Conservation (phyloP, 805 yeast species). For the Hemisphaericaspora nanyangensis region DNA sequence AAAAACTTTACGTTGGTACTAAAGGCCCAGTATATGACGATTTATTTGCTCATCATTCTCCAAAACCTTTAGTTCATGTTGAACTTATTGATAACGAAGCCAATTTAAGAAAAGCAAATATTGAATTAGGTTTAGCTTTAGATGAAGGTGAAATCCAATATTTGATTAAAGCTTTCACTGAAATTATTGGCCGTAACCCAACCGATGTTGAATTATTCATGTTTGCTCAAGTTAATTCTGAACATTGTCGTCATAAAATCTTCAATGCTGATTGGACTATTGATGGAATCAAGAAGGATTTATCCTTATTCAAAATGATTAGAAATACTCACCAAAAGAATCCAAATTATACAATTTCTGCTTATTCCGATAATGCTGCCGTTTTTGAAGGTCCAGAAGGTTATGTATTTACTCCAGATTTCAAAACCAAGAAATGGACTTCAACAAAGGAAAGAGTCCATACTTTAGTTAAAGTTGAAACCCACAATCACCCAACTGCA, state of each 20-base stretch:
- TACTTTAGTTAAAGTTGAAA: slow-evolving; percentile 92
- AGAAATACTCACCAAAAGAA: slow-evolving; percentile 82
- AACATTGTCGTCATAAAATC: slow-evolving; percentile 98
- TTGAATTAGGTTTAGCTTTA: slow-evolving; percentile 85
- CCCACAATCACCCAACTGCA: slow-evolving; percentile 99
- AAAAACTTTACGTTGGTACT: slow-evolving; percentile 52
- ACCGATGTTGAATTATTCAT: slow-evolving; percentile 97
- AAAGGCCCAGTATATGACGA: slow-evolving; percentile 64
- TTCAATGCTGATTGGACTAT: slow-evolving; percentile 98
- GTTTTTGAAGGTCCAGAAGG: slow-evolving; percentile 84
- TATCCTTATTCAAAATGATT: slow-evolving; percentile 88
- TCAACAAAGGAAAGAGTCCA: slow-evolving; percentile 76
- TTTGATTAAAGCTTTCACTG: slow-evolving; percentile 75
- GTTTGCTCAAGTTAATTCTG: slow-evolving; percentile 99
- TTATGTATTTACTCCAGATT: slow-evolving; percentile 74
- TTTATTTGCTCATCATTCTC: slow-evolving; percentile 71
- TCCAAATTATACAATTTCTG: slow-evolving; percentile 83
- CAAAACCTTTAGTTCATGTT: slow-evolving; percentile 78
- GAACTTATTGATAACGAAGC: slow-evolving; percentile 56
- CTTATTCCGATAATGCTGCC: slow-evolving; percentile 97
- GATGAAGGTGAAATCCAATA: slow-evolving; percentile 92
- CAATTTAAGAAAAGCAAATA: slow-evolving; percentile 72
- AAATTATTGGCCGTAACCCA: slow-evolving; percentile 78
- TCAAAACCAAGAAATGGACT: slow-evolving; percentile 66
- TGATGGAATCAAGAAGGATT: slow-evolving; percentile 71